A percentile compares a stretch with the other conserved stretches of the same genome.
phyloP scores from a whole-genome alignment of 495 filamentous ascomycete genomes.

The Tuber aestivum region DNA sequence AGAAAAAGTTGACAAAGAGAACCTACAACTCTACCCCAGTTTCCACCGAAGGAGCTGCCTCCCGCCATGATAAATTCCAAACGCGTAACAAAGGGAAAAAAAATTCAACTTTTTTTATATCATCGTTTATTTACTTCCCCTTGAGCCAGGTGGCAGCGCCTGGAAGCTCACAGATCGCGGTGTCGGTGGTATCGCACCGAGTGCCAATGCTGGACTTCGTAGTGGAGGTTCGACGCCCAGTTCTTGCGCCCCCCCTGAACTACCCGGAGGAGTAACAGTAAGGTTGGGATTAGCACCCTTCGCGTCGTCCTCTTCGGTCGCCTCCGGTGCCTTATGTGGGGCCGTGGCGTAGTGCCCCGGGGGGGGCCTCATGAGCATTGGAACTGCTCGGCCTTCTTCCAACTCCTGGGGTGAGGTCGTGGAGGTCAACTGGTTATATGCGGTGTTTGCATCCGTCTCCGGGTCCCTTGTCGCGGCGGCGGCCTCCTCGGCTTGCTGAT shows the following conservation, averaged over 20 bases:
- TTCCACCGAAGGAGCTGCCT: conserved; percentile 26
- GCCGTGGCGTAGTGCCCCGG: conserved; percentile 29
- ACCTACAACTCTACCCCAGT: conserved; percentile 28
- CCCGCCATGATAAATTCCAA: conserved; percentile 5
- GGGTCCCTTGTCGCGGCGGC: conserved; percentile 10
- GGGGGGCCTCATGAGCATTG: conserved; percentile 29
- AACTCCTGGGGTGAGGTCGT: conserved; percentile 16
- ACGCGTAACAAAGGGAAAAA: conserved; percentile 19
- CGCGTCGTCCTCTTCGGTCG: conserved; percentile 4
- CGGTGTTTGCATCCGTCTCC: conserved; percentile 40
- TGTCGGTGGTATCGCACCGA: conserved; percentile 30
- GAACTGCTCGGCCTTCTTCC: conserved; percentile 26
- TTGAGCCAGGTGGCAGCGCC: conserved; percentile 28
- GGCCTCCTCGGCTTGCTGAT: conserved; percentile 79
- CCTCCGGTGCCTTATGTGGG: conserved; percentile 24
- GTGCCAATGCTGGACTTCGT: conserved; percentile 15
- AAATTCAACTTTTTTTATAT: conserved; percentile 19
- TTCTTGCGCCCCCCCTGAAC: not conserved
- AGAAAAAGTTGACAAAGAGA: conserved; percentile 11
- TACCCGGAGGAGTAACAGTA: not conserved
- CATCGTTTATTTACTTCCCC: conserved; percentile 20
- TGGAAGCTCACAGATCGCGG: conserved; percentile 36
- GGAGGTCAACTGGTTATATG: conserved; percentile 37
- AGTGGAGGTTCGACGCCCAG: not conserved
- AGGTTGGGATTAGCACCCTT: not conserved